A percentile compares a stretch with the other conserved stretches of the same genome.
Evolutionary conservation across 2,329 filamentous ascomycete genomes (phyloP).

Genomic region (Dothiorella sarmentorum): DNA sequence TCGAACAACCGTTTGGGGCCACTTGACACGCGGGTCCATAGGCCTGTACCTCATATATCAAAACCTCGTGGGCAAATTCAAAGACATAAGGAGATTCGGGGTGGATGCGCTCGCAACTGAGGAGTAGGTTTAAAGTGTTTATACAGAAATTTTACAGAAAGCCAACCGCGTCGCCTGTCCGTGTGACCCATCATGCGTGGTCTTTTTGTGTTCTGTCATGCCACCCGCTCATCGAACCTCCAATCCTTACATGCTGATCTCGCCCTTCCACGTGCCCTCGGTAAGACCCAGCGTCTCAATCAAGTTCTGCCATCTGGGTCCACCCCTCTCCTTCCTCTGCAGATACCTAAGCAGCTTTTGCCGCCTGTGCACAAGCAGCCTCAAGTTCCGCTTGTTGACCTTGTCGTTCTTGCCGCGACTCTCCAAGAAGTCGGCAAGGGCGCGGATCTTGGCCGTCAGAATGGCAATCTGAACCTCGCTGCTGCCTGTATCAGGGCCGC

Average conservation of each 20-base stretch:
- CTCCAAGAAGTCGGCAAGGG: constrained; percentile 69
- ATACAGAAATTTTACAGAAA: constrained; percentile 3
- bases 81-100: background rate
- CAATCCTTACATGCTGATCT: constrained; percentile 66
- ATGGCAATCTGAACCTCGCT: constrained; percentile 98
- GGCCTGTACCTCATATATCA: too few relatives aligned
- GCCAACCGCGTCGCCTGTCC: background rate
- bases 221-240: background rate
- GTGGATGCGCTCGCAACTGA: background rate
- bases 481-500: constrained; percentile 90
- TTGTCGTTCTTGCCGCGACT: constrained; percentile 78
- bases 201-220: background rate
- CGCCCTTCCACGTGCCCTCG: constrained; percentile 83
- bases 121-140: background rate
- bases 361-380: constrained; percentile 79
- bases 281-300: constrained; percentile 80
- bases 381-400: constrained; percentile 87
- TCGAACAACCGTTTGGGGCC: too few relatives aligned
- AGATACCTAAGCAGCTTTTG: constrained; percentile 88
- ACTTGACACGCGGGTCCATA: too few relatives aligned
- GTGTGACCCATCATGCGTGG: background rate
- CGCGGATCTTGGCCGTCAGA: constrained; percentile 87
- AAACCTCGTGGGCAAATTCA: too few relatives aligned
- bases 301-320: constrained; percentile 83
- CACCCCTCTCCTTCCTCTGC: constrained; percentile 83